phyloP scores from a whole-genome alignment of 805 yeast species.

The Candida piceae region DNA sequence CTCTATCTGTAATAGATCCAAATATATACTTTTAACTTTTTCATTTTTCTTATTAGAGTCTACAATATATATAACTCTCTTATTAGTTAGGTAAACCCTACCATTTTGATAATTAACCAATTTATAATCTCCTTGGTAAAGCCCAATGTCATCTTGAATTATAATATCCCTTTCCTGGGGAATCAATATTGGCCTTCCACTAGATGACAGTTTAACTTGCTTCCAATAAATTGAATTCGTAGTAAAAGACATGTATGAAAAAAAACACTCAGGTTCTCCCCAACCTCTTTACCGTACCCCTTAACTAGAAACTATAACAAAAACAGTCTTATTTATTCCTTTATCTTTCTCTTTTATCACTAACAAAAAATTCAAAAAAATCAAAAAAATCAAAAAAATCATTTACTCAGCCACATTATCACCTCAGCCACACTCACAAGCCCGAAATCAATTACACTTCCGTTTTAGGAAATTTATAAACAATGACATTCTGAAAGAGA shows the following conservation, averaged over 20 bases:
- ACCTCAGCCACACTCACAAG: background rate
- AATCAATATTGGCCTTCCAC: conserved; percentile 28
- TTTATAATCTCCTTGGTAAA: conserved; percentile 74
- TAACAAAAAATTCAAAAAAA: too few species aligned
- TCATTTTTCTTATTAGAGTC: conserved; percentile 1
- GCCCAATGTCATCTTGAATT: conserved; percentile 56
- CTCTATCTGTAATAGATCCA: conserved; percentile 19
- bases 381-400: too few species aligned
- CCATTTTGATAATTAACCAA: conserved; percentile 66
- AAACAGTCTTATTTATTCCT: too few species aligned
- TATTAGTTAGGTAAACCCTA: conserved; percentile 68
- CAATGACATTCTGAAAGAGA: conserved; percentile 5
- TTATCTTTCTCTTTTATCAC: too few species aligned
- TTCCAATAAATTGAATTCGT: conserved; percentile 19
- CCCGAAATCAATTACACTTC: conserved; percentile 2
- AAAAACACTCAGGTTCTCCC: too few species aligned
- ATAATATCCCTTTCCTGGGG: conserved; percentile 44
- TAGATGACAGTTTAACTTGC: conserved; percentile 17
- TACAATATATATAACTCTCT: conserved; percentile 66
- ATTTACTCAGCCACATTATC: background rate
- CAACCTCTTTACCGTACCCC: too few species aligned
- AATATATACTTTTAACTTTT: conserved; percentile 2
- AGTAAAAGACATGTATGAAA: too few species aligned
- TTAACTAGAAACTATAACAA: too few species aligned
- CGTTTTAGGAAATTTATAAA: conserved; percentile 6